These are phyloP conservation scores for Jamesozyma gamospora DNA, from an alignment of 805 yeast species.

Conservation along the genomic window DNA sequence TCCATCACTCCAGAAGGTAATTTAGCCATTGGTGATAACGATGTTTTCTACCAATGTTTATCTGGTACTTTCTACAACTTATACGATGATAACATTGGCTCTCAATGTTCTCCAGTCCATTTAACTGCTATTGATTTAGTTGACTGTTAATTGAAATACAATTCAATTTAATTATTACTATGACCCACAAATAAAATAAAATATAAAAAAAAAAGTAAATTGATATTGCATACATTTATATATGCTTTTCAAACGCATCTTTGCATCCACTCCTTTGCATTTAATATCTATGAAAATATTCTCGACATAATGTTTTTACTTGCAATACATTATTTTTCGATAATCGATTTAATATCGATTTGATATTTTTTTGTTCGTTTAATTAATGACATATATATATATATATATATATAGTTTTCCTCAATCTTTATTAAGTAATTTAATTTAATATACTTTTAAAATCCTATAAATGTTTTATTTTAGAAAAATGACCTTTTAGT, in stretches of 20 bases:
- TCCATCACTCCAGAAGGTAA: constrained; percentile 40
- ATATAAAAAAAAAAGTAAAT: background rate
- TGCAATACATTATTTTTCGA: background rate
- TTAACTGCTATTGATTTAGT: constrained; percentile 1
- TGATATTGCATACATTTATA: constrained; percentile 8
- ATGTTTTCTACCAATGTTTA: constrained; percentile 52
- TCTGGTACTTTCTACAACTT: constrained; percentile 62
- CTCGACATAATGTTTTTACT: background rate
- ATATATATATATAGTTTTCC: background rate
- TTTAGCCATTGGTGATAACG: constrained; percentile 47
- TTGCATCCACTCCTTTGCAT: constrained; percentile 11
- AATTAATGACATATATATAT: background rate
- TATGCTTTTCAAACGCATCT: constrained; percentile 31
- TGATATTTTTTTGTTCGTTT: background rate
- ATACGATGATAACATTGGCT: constrained; percentile 43
- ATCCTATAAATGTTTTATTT: too few species aligned
- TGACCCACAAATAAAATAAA: background rate
- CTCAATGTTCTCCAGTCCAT: background rate
- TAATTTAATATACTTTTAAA: background rate
- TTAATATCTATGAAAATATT: too few species aligned
- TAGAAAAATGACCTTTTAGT: too few species aligned
- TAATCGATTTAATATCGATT: background rate
- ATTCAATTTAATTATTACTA: background rate
- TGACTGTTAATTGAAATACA: background rate
- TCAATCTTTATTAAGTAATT: too few species aligned